phyloP scores from a whole-genome alignment of 257 asterid genomes.

The Cordia subcordata region DNA sequence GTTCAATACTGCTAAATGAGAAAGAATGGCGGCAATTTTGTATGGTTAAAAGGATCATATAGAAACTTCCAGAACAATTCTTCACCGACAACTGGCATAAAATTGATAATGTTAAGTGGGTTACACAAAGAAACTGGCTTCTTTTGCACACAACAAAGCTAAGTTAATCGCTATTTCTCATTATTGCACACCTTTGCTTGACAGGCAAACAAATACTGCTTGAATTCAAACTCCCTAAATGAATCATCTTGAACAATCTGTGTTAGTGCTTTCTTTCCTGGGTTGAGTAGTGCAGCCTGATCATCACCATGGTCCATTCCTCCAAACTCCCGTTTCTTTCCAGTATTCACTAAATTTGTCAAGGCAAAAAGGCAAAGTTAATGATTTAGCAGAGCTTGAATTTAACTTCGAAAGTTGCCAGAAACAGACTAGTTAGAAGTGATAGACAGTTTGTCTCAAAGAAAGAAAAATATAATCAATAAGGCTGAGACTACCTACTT shows the following conservation, averaged over 20 bases:
- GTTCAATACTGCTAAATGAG: no score
- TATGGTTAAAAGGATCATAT: background rate
- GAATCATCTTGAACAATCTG: constrained; percentile 91
- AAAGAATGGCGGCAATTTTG: background rate
- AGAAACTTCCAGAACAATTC: no score
- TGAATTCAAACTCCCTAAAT: constrained; percentile 93
- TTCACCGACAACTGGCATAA: background rate
- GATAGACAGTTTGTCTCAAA: background rate
- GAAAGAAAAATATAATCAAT: no score
- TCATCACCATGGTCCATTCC: constrained; percentile 89
- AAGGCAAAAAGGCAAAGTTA: constrained; percentile 14
- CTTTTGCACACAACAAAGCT: constrained; percentile 23
- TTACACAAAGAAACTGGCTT: background rate
- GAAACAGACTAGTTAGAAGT: background rate
- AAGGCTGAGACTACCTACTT: no score
- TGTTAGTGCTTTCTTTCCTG: constrained; percentile 61
- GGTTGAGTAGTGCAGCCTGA: constrained; percentile 78
- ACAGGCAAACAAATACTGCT: constrained; percentile 96
- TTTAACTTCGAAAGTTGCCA: background rate
- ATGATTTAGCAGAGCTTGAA: background rate
- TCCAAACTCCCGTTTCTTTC: constrained; percentile 80
- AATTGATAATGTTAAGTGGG: background rate
- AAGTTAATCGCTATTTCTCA: constrained; percentile 17
- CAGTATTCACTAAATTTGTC: constrained; percentile 52
- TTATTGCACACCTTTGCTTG: constrained; percentile 80